These are phyloP conservation scores for Metschnikowia anglica DNA, from an alignment of 805 yeast species.

Conservation along the genomic window DNA sequence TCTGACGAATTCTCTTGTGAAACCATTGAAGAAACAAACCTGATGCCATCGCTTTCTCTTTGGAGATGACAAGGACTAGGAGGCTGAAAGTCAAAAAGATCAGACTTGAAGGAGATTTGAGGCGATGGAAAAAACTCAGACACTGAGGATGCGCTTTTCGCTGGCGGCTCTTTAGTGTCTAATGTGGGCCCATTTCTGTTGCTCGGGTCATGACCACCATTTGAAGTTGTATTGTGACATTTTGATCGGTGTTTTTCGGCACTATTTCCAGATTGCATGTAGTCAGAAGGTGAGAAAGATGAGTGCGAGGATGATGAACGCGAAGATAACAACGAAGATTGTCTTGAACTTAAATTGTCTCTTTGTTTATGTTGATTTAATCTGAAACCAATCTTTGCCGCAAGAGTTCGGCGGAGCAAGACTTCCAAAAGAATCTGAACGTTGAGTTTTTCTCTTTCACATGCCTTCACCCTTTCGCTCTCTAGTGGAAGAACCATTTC, in stretches of 20 bases:
- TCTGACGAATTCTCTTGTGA: too few relatives aligned
- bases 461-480: slow-evolving; percentile 23
- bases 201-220: neutral
- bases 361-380: slow-evolving; percentile 15
- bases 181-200: too few relatives aligned
- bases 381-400: slow-evolving; percentile 41
- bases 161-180: too few relatives aligned
- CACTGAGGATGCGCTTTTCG: too few relatives aligned
- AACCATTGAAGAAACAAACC: too few relatives aligned
- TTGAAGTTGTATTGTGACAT: neutral
- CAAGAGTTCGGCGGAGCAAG: slow-evolving; percentile 40
- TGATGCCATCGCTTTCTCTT: too few relatives aligned
- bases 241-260: neutral
- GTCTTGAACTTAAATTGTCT: neutral
- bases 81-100: too few relatives aligned
- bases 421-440: slow-evolving; percentile 36
- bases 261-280: neutral
- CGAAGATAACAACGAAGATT: slow-evolving; percentile 4
- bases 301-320: slow-evolving; percentile 2
- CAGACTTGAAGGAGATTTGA: too few relatives aligned
- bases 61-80: too few relatives aligned
- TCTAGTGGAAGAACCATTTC: slow-evolving; percentile 32
- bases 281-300: neutral
- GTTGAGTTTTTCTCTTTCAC: slow-evolving; percentile 32
- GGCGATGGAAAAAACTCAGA: too few relatives aligned